Evolutionary conservation across 2,329 filamentous ascomycete genomes (phyloP).

Genomic region (Fusarium sp.): DNA sequence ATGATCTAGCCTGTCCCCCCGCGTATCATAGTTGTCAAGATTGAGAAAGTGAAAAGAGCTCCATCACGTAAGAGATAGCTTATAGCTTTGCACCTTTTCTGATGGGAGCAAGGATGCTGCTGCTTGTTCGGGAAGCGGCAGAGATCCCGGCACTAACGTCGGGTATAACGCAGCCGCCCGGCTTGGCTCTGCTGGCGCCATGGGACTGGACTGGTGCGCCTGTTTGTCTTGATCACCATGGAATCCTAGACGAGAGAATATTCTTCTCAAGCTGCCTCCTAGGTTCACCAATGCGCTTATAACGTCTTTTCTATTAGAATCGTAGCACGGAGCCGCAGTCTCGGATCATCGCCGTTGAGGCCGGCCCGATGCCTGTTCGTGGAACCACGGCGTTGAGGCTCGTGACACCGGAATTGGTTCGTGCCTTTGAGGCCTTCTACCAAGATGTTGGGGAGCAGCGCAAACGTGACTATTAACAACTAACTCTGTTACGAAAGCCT

Average conservation of each 20-base stretch:
- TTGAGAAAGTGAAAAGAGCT: neutral
- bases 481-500: no score
- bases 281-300: neutral
- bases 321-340: neutral
- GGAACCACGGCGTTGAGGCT: neutral
- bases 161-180: neutral
- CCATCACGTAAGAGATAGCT: neutral
- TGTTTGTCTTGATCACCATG: neutral
- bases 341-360: neutral
- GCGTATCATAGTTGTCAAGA: neutral
- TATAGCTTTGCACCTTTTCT: neutral
- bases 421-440: neutral
- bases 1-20: conserved; percentile 13
- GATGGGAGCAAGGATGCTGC: neutral
- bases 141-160: neutral
- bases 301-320: neutral
- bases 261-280: neutral
- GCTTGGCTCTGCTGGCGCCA: neutral
- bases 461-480: conserved; percentile 59
- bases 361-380: neutral
- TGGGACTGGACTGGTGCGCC: neutral
- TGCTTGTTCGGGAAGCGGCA: neutral
- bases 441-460: conserved; percentile 36
- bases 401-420: neutral
- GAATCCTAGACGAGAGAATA: neutral